A percentile compares a stretch with the other conserved stretches of the same genome.
phyloP scores from a whole-genome alignment of 1,139 yeast genomes.

The Pichia cactophila region DNA sequence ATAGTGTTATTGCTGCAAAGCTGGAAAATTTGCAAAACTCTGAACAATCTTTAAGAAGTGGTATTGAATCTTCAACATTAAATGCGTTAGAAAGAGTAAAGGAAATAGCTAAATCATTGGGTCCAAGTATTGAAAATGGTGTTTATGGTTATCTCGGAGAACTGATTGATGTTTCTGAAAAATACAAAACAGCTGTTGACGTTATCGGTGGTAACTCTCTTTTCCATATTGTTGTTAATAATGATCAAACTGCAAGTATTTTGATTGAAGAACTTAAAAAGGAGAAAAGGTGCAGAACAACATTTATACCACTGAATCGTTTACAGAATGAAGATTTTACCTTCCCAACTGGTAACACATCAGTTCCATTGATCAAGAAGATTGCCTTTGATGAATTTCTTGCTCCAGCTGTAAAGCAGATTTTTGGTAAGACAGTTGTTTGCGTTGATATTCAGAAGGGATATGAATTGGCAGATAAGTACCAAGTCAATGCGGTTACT shows the following conservation, averaged over 20 bases:
- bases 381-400: conserved; percentile 51
- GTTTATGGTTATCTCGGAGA: conserved; percentile 86
- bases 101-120: conserved; percentile 47
- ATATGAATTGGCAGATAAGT: conserved; percentile 54
- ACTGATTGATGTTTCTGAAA: conserved; percentile 69
- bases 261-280: conserved; percentile 73
- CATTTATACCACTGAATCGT: conserved; percentile 84
- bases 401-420: conserved; percentile 62
- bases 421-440: conserved; percentile 76
- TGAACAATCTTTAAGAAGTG: conserved; percentile 53
- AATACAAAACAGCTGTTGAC: conserved; percentile 80
- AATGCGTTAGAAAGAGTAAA: conserved; percentile 64
- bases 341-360: conserved; percentile 52
- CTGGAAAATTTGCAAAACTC: conserved; percentile 50
- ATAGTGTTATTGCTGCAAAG: conserved; percentile 48
- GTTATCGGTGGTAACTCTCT: conserved; percentile 82
- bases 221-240: conserved; percentile 85
- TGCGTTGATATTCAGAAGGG: conserved; percentile 67
- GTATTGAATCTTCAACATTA: conserved; percentile 67
- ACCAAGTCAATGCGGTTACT: conserved; percentile 70
- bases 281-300: conserved; percentile 71
- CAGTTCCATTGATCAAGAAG: conserved; percentile 71
- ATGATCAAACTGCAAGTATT: conserved; percentile 72
- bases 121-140: conserved; percentile 36
- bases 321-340: conserved; percentile 34